These are phyloP conservation scores for Dinochytrium kinnereticum DNA, from an alignment of 371 early-diverging fungal genomes.

Conservation along the genomic window DNA sequence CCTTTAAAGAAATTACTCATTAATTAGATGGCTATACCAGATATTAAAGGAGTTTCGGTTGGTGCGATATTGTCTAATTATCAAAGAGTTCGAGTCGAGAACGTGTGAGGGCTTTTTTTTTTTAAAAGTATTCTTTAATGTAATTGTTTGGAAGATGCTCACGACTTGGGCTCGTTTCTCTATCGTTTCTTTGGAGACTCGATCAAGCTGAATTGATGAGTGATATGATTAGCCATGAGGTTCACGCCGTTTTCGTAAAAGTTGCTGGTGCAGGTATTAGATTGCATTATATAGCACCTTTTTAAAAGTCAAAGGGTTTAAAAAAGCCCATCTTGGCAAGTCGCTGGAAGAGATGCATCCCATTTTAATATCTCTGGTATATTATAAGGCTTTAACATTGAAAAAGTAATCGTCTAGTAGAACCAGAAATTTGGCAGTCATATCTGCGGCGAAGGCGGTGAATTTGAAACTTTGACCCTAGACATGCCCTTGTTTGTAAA, in stretches of 20 bases:
- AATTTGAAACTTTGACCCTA: constrained; percentile 97
- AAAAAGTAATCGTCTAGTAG: constrained; percentile 23
- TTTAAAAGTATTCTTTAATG: not conserved
- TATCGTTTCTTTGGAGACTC: constrained; percentile 95
- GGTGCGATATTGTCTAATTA: constrained; percentile 99
- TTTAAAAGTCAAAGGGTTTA: constrained; percentile 47
- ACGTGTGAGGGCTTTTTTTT: constrained; percentile 68
- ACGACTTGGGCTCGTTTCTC: constrained; percentile 78
- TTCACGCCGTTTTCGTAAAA: constrained; percentile 92
- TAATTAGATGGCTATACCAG: constrained; percentile 59
- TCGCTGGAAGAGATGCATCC: constrained; percentile 79
- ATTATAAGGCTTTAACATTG: not conserved
- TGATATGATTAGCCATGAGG: constrained; percentile 90
- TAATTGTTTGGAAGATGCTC: constrained; percentile 64
- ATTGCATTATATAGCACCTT: constrained; percentile 9
- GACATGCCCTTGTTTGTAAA: constrained; percentile 97
- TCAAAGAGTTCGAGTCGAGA: constrained; percentile 96
- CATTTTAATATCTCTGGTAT: constrained; percentile 70
- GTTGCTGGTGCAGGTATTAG: constrained; percentile 87
- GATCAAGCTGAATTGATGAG: constrained; percentile 85
- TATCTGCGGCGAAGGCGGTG: constrained; percentile 99
- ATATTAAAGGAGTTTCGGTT: constrained; percentile 89
- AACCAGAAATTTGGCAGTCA: constrained; percentile 75
- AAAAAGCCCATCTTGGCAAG: constrained; percentile 76
- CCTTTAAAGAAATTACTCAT: not conserved